A percentile compares a stretch with the other conserved stretches of the same genome.
These are phyloP conservation scores for Fusarium sp. DNA, from an alignment of 2,329 filamentous ascomycete genomes.

Conservation along the genomic window DNA sequence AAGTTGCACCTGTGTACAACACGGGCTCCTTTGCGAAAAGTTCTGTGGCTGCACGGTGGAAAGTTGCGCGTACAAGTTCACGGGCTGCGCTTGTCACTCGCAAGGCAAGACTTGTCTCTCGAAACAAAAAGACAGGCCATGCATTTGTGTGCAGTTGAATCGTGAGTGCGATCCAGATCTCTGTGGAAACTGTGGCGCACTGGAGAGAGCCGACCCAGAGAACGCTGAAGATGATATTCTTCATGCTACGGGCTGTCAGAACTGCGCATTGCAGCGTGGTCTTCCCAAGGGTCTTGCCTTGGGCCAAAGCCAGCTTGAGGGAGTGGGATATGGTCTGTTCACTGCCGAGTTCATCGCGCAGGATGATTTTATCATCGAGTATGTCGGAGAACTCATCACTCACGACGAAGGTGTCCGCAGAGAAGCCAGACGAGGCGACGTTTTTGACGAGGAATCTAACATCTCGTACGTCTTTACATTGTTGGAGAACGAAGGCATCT, in stretches of 20 bases:
- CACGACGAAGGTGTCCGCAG: constrained; percentile 77
- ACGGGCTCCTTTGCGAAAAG: constrained; percentile 77
- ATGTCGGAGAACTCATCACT: constrained; percentile 81
- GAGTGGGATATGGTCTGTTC: constrained; percentile 81
- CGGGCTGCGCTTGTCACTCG: constrained; percentile 72
- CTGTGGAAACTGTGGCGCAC: constrained; percentile 77
- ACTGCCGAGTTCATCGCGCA: constrained; percentile 74
- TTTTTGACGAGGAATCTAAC: constrained; percentile 70
- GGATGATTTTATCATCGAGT: constrained; percentile 84
- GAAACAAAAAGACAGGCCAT: constrained; percentile 69
- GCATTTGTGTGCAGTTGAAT: constrained; percentile 78
- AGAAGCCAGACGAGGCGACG: constrained; percentile 69
- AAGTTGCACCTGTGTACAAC: constrained; percentile 72
- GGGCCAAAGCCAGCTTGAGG: constrained; percentile 75
- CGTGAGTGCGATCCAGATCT: constrained; percentile 85
- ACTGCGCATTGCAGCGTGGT: constrained; percentile 77
- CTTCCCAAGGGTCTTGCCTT: constrained; percentile 74
- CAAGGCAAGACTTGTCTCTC: constrained; percentile 69
- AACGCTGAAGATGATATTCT: constrained; percentile 71
- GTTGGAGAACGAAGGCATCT: constrained; percentile 70
- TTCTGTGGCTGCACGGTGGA: constrained; percentile 74
- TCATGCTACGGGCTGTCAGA: constrained; percentile 73
- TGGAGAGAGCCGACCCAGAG: constrained; percentile 75
- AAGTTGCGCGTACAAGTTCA: constrained; percentile 72
- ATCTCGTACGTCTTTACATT: constrained; percentile 75